Conservation (phyloP, 1,284 basidiomycete genomes). For the Irpex lacteus region DNA sequence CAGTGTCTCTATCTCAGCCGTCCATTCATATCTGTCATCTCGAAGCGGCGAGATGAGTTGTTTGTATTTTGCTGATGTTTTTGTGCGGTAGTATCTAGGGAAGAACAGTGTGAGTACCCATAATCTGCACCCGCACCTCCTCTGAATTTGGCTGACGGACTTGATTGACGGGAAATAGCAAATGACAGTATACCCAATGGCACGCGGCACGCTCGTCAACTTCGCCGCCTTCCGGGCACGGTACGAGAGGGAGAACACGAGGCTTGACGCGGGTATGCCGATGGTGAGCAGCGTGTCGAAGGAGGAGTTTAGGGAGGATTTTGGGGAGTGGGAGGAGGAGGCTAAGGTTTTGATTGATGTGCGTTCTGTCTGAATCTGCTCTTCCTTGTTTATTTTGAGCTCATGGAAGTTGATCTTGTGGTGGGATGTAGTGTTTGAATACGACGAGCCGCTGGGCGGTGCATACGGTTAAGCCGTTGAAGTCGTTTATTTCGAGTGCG, state of each 20-base stretch:
- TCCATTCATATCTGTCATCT: too few relatives aligned
- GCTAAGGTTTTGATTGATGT: conserved; percentile 40
- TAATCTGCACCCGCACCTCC: too few relatives aligned
- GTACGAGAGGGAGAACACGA: conserved; percentile 32
- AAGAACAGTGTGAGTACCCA: conserved; percentile 34
- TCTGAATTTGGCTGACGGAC: not conserved
- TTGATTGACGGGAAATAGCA: conserved; percentile 28
- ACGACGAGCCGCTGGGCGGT: conserved; percentile 44
- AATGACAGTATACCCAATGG: conserved; percentile 42
- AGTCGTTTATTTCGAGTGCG: conserved; percentile 29
- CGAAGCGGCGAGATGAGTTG: too few relatives aligned
- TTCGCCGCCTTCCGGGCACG: conserved; percentile 37
- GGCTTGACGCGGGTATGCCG: conserved; percentile 26
- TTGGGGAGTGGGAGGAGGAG: conserved; percentile 40
- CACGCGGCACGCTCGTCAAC: conserved; percentile 40
- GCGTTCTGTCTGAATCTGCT: conserved; percentile 1
- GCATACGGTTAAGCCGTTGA: conserved; percentile 40
- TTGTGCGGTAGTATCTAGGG: conserved; percentile 33
- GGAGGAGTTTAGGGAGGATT: conserved; percentile 31
- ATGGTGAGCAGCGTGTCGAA: conserved; percentile 33
- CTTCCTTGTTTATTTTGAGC: not conserved
- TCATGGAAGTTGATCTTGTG: not conserved
- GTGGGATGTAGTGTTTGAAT: conserved; percentile 17
- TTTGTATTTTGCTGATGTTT: not conserved
- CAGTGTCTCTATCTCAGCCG: too few relatives aligned